A percentile compares a stretch with the other conserved stretches of the same genome.
Conservation (phyloP, 805 yeast species). For the Metschnikowia picachoensis region DNA sequence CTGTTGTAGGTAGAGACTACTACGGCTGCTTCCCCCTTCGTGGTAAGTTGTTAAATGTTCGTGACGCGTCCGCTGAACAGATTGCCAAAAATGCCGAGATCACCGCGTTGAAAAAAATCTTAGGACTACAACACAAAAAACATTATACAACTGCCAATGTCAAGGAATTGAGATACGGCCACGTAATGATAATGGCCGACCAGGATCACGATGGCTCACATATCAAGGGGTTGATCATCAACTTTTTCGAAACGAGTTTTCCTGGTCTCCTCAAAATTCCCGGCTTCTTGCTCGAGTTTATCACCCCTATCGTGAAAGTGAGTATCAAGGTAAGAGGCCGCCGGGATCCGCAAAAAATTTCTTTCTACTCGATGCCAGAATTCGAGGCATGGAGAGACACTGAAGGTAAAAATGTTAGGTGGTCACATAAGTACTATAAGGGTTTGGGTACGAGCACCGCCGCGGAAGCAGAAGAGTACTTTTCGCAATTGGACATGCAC, state of each 20-base stretch:
- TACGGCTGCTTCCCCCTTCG: slow-evolving; percentile 95
- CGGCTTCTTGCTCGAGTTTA: slow-evolving; percentile 88
- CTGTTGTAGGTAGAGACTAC: slow-evolving; percentile 91
- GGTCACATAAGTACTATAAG: slow-evolving; percentile 94
- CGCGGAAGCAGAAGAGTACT: slow-evolving; percentile 83
- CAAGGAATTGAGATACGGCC: slow-evolving; percentile 84
- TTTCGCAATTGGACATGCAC: slow-evolving; percentile 79
- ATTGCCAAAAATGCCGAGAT: slow-evolving; percentile 90
- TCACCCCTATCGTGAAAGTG: slow-evolving; percentile 94
- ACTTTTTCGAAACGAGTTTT: slow-evolving; percentile 87
- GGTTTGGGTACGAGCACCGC: slow-evolving; percentile 95
- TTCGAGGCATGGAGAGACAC: slow-evolving; percentile 89
- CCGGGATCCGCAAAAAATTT: slow-evolving; percentile 46
- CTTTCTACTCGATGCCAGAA: slow-evolving; percentile 94
- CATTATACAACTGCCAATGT: slow-evolving; percentile 59
- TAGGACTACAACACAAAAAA: slow-evolving; percentile 93
- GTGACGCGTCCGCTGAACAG: slow-evolving; percentile 97
- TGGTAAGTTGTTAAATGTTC: slow-evolving; percentile 91
- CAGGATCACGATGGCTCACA: slow-evolving; percentile 99
- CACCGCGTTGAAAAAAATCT: slow-evolving; percentile 90
- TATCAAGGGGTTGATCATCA: slow-evolving; percentile 91
- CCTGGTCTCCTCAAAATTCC: slow-evolving; percentile 91
- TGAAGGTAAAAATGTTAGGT: slow-evolving; percentile 68
- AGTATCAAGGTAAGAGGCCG: slow-evolving; percentile 61
- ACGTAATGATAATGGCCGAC: slow-evolving; percentile 98